These are phyloP conservation scores for Pythium sukuiense DNA, from an alignment of 352 stramenopile species.

Conservation along the genomic window DNA sequence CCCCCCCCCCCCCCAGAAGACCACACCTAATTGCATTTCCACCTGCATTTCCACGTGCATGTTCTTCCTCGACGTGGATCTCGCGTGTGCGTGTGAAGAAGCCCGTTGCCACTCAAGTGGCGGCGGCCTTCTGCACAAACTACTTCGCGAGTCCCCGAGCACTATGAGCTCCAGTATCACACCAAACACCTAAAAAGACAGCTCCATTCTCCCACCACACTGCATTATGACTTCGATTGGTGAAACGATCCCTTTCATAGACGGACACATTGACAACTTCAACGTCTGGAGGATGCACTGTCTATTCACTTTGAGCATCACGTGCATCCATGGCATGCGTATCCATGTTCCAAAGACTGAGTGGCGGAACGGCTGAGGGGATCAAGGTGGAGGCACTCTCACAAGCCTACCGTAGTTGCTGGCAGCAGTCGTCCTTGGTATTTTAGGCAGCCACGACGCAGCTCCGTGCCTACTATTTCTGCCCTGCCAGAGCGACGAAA, in stretches of 20 bases:
- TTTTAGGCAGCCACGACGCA: background rate
- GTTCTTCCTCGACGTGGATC: background rate
- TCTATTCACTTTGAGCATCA: background rate
- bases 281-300: background rate
- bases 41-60: background rate
- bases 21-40: background rate
- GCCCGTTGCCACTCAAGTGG: background rate
- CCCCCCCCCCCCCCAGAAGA: background rate
- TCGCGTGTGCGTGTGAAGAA: background rate
- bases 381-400: too few relatives aligned
- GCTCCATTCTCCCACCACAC: background rate
- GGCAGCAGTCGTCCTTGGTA: background rate
- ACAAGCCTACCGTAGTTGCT: too few relatives aligned
- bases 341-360: background rate
- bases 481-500: background rate
- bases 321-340: background rate
- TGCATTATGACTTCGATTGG: background rate
- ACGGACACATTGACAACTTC: background rate
- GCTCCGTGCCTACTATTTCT: background rate
- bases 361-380: background rate
- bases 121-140: background rate
- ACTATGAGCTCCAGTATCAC: background rate
- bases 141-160: background rate
- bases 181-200: conserved; percentile 2
- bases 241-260: background rate